Evolutionary conservation across 179 eudicot species (phyloP).

Genomic region (Actinidia arguta): DNA sequence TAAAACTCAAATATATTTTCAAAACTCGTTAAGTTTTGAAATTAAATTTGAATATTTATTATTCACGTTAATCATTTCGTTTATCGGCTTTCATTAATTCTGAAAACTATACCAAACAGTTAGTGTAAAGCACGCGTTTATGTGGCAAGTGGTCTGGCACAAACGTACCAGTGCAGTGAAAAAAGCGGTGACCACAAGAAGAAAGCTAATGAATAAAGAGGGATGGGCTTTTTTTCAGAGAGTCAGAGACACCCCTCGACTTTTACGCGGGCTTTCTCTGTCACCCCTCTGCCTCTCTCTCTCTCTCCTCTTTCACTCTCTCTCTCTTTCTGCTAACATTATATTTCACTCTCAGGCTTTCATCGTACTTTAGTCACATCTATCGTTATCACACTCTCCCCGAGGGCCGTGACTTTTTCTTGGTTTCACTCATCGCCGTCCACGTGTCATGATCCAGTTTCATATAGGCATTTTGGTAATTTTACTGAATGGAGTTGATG

Average conservation of each 20-base stretch:
- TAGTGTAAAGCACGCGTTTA: no score
- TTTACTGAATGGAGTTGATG: no score
- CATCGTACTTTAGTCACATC: conserved; percentile 55
- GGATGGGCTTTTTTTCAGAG: not conserved
- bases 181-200: not conserved
- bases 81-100: no score
- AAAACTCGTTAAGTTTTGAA: no score
- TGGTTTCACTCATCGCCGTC: no score
- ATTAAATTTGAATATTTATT: no score
- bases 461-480: no score
- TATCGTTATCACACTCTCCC: conserved; percentile 23
- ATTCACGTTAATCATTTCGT: no score
- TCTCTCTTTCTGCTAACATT: not conserved
- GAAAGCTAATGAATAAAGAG: conserved; percentile 6
- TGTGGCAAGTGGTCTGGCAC: no score
- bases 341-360: conserved; percentile 33
- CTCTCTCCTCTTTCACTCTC: not conserved
- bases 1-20: no score
- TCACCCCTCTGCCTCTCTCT: not conserved
- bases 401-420: not conserved
- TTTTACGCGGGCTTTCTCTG: conserved; percentile 52
- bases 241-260: conserved; percentile 48
- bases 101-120: no score
- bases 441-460: no score
- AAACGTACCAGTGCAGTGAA: not conserved